These are phyloP conservation scores for Apiotrichum gracile DNA, from an alignment of 1,284 basidiomycete genomes.

Conservation along the genomic window DNA sequence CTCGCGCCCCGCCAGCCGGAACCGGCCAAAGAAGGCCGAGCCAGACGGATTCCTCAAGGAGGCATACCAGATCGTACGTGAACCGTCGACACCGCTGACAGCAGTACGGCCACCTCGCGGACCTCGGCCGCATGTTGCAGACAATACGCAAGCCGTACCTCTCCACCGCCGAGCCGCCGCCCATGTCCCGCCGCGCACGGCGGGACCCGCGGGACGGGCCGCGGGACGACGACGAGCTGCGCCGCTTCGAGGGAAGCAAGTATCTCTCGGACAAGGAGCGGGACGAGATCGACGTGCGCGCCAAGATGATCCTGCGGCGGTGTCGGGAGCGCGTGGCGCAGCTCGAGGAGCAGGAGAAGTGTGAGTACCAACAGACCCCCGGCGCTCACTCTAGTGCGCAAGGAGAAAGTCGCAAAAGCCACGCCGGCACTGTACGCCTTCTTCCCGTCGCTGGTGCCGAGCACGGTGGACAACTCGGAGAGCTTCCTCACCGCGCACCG, in stretches of 20 bases:
- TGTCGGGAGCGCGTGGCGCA: slow-evolving; percentile 51
- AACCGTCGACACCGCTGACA: too few relatives aligned
- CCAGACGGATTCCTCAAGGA: slow-evolving; percentile 45
- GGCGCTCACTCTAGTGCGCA: slow-evolving; percentile 16
- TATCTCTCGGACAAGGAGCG: slow-evolving; percentile 52
- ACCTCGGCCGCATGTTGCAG: slow-evolving; percentile 29
- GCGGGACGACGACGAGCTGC: slow-evolving; percentile 20
- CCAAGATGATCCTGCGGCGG: slow-evolving; percentile 51
- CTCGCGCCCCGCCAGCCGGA: slow-evolving; percentile 18
- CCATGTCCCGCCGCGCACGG: slow-evolving; percentile 21
- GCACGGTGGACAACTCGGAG: slow-evolving; percentile 12
- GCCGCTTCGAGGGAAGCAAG: slow-evolving; percentile 44
- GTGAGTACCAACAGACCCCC: slow-evolving; percentile 32
- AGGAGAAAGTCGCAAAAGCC: slow-evolving; percentile 19
- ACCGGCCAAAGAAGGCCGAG: not conserved
- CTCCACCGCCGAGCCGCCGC: slow-evolving; percentile 32
- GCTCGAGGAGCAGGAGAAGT: slow-evolving; percentile 50
- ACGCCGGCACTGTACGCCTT: slow-evolving; percentile 28
- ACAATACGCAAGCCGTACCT: slow-evolving; percentile 45
- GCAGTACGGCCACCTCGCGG: slow-evolving; percentile 40
- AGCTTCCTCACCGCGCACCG: slow-evolving; percentile 50
- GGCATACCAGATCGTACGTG: slow-evolving; percentile 44
- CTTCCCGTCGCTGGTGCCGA: slow-evolving; percentile 42
- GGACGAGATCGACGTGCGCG: slow-evolving; percentile 55
- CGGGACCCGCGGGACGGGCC: not conserved